Evolutionary conservation across 2,329 filamentous ascomycete species (phyloP).

Genomic region (Alternaria panax): DNA sequence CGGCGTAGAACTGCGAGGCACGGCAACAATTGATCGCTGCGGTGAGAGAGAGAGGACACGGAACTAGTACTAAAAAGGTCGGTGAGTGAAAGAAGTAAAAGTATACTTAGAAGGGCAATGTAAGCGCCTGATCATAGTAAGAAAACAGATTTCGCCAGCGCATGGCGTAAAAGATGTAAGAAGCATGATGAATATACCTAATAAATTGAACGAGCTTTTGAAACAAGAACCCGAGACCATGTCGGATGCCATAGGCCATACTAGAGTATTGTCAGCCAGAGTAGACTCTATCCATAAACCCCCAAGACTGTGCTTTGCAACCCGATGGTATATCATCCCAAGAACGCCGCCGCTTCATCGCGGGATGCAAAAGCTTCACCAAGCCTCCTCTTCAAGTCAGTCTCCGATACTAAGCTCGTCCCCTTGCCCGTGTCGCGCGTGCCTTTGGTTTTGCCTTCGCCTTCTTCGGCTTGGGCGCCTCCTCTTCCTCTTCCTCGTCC

Average conservation of each 20-base stretch:
- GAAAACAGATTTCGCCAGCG: not conserved
- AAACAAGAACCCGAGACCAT: not conserved
- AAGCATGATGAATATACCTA: not conserved
- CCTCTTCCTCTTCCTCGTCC: constrained; percentile 29
- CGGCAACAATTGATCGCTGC: not conserved
- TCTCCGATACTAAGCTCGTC: constrained; percentile 16
- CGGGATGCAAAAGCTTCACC: not conserved
- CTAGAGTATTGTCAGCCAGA: not conserved
- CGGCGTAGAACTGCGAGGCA: not conserved
- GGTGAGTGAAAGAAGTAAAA: not conserved
- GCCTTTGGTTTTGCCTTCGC: constrained; percentile 25
- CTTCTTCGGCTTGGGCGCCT: constrained; percentile 28
- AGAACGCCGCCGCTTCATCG: constrained; percentile 10
- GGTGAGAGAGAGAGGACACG: not conserved
- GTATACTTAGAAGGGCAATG: not conserved
- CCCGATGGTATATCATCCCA: not conserved
- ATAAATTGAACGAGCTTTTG: not conserved
- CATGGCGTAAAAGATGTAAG: not conserved
- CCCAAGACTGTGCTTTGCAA: constrained; percentile 17
- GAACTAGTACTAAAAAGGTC: not conserved
- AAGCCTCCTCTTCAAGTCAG: too few species aligned
- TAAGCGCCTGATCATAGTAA: not conserved
- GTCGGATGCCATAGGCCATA: not conserved
- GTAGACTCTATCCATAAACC: not conserved
- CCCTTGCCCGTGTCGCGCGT: constrained; percentile 24